These are phyloP conservation scores for Maudiozyma turicensis DNA, from an alignment of 805 yeast genomes.

Conservation along the genomic window DNA sequence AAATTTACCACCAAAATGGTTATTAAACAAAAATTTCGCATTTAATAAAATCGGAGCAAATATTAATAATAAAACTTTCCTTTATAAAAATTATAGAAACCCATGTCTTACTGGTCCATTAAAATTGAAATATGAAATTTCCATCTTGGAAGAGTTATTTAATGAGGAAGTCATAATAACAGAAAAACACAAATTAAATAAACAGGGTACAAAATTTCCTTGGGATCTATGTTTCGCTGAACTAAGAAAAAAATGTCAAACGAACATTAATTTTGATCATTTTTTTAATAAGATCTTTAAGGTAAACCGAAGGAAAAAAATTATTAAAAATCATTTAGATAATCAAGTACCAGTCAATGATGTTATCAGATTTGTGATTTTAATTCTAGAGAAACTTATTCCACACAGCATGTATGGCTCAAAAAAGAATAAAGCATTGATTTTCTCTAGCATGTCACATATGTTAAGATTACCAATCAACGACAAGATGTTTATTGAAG, in stretches of 20 bases:
- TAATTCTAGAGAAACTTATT: constrained; percentile 38
- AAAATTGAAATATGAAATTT: background rate
- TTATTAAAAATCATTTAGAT: constrained; percentile 20
- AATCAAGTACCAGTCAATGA: constrained; percentile 24
- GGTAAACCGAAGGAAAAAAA: constrained; percentile 2
- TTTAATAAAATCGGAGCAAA: background rate
- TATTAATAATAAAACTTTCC: background rate
- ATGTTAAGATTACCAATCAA: constrained; percentile 33
- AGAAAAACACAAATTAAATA: too few relatives aligned
- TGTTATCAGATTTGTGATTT: constrained; percentile 36
- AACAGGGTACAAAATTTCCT: background rate
- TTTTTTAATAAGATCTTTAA: constrained; percentile 31
- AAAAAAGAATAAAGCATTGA: constrained; percentile 34
- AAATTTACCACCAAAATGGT: constrained; percentile 12
- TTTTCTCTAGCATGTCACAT: constrained; percentile 31
- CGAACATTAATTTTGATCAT: constrained; percentile 26
- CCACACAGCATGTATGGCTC: constrained; percentile 49
- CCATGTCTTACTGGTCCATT: background rate
- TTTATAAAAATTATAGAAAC: background rate
- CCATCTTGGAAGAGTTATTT: background rate
- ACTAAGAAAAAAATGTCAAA: constrained; percentile 29
- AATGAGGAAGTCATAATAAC: too few relatives aligned
- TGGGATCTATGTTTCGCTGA: constrained; percentile 3
- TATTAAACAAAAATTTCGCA: background rate
- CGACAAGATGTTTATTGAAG: constrained; percentile 28